phyloP scores from a whole-genome alignment of 2,329 filamentous ascomycete species.

The Graphiopsis chlorocephala region DNA sequence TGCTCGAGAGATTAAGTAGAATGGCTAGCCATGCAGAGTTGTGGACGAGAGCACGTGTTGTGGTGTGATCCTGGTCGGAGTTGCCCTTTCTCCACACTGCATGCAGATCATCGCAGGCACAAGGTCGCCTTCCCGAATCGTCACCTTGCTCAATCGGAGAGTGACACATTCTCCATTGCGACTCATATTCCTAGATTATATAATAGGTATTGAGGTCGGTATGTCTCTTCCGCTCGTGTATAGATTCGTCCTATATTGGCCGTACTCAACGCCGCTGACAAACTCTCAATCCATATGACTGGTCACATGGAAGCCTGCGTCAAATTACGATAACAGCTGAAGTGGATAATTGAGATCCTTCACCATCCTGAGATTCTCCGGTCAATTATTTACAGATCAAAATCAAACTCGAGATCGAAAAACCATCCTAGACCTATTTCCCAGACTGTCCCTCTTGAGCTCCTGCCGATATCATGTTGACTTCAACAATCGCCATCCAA shows the following conservation, averaged over 20 bases:
- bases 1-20: not conserved
- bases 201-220: not conserved
- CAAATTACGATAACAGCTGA: not conserved
- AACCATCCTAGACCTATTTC: not conserved
- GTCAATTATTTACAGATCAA: no score
- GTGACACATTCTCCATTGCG: not conserved
- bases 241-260: not conserved
- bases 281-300: not conserved
- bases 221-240: not conserved
- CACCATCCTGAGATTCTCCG: not conserved
- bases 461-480: not conserved
- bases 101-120: not conserved
- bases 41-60: constrained; percentile 11
- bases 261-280: not conserved
- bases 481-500: not conserved
- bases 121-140: not conserved
- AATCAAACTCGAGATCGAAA: not conserved
- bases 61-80: constrained; percentile 1
- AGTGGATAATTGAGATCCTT: not conserved
- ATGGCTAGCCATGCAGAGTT: constrained; percentile 8
- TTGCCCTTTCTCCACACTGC: not conserved
- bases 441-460: not conserved
- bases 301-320: not conserved
- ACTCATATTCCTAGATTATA: not conserved
- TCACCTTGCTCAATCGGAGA: not conserved